A percentile compares a stretch with the other conserved stretches of the same genome.
These are phyloP conservation scores for Pythium aquatile DNA, from an alignment of 352 stramenopile genomes.

Conservation along the genomic window DNA sequence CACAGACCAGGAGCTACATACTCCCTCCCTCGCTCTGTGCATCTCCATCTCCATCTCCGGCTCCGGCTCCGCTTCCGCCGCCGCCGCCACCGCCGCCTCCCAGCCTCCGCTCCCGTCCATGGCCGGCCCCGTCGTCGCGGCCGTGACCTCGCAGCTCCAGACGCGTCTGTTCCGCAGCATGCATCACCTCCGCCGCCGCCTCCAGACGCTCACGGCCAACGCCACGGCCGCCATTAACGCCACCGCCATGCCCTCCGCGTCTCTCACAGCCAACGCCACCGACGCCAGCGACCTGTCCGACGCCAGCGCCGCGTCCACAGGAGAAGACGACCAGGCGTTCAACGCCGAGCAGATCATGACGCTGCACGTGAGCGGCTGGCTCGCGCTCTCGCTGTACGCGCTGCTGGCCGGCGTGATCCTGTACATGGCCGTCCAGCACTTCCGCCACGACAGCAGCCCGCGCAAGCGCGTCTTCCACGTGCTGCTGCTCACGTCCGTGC, in stretches of 20 bases:
- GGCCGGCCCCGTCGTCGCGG: not conserved
- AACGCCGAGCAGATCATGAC: conserved; percentile 40
- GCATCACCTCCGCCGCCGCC: conserved; percentile 22
- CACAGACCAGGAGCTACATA: not conserved
- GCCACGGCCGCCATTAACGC: not conserved
- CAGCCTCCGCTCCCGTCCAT: not conserved
- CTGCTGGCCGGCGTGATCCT: conserved; percentile 53
- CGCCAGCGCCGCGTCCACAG: not conserved
- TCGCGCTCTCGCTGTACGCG: conserved; percentile 62
- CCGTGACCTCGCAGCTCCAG: conserved; percentile 9
- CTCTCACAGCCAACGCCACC: not conserved
- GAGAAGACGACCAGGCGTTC: conserved; percentile 13
- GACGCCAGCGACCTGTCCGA: not conserved
- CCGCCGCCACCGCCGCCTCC: no score
- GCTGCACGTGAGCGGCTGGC: conserved; percentile 54
- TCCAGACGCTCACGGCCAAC: not conserved
- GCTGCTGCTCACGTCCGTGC: conserved; percentile 58
- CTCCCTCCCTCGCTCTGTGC: not conserved
- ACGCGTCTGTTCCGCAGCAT: conserved; percentile 3
- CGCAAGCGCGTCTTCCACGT: conserved; percentile 77
- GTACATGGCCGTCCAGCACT: conserved; percentile 67
- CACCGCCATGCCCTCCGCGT: not conserved
- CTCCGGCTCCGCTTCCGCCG: no score
- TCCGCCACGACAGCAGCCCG: conserved; percentile 43
- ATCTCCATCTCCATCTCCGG: not conserved